These are phyloP conservation scores for Boletus patriciae DNA, from an alignment of 768 basidiomycete species.

Conservation along the genomic window DNA sequence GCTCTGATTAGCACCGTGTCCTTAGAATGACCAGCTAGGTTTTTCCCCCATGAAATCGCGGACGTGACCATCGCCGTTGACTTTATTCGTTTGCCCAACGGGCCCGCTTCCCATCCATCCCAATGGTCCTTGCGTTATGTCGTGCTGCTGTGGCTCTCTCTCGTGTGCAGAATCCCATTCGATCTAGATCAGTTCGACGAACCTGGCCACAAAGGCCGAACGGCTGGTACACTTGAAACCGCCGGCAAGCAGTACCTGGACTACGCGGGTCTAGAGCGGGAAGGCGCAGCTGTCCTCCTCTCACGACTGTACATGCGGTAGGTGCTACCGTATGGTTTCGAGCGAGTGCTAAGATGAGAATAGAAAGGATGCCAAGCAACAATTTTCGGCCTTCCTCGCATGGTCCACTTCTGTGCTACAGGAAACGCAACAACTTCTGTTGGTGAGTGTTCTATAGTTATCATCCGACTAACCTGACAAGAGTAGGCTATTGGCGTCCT, in stretches of 20 bases:
- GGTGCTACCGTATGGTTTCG: constrained; percentile 16
- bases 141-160: constrained; percentile 87
- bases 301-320: constrained; percentile 81
- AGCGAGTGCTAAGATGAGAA: constrained; percentile 10
- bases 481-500: constrained; percentile 65
- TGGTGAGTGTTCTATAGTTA: constrained; percentile 38
- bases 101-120: constrained; percentile 39
- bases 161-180: constrained; percentile 94
- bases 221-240: constrained; percentile 55
- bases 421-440: constrained; percentile 47
- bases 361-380: constrained; percentile 58
- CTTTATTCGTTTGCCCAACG: constrained; percentile 53
- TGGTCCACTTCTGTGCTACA: constrained; percentile 44
- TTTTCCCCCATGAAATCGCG: constrained; percentile 88
- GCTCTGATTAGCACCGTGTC: constrained; percentile 6
- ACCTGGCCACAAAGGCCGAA: constrained; percentile 46
- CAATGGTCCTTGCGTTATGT: constrained; percentile 86
- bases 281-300: constrained; percentile 78
- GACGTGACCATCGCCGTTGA: constrained; percentile 76
- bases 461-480: constrained; percentile 1
- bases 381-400: constrained; percentile 53
- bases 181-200: constrained; percentile 85
- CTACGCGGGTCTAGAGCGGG: constrained; percentile 80
- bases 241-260: constrained; percentile 58
- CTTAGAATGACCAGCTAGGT: constrained; percentile 62